A percentile compares a stretch with the other conserved stretches of the same genome.
phyloP scores from a whole-genome alignment of 306 rosid species.

The Cyclanthera cordifolia region DNA sequence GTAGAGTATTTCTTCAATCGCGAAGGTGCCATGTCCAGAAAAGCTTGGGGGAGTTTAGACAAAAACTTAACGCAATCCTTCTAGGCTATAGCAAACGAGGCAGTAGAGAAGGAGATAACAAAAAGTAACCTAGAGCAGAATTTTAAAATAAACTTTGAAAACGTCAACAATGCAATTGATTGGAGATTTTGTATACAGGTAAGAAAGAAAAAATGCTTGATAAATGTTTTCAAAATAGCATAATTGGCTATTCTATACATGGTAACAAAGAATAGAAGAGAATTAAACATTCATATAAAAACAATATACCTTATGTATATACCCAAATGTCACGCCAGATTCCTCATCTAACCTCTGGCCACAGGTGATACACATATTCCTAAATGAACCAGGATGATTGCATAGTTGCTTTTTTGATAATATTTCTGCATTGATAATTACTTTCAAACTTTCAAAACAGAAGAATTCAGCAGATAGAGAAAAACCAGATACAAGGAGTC shows the following conservation, averaged over 20 bases:
- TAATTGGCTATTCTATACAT: neutral
- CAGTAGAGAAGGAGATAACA: neutral
- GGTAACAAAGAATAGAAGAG: neutral
- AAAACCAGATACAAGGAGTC: neutral
- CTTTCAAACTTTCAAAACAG: neutral
- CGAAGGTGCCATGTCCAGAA: neutral
- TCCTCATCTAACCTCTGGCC: slow-evolving; percentile 58
- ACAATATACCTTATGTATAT: slow-evolving; percentile 63
- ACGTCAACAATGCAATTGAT: neutral
- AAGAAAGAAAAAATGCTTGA: neutral
- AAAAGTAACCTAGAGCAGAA: neutral
- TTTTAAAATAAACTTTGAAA: neutral
- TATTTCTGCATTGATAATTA: slow-evolving; percentile 30
- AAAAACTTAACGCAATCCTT: too few species aligned
- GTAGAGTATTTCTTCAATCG: too few species aligned
- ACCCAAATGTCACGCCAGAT: slow-evolving; percentile 67
- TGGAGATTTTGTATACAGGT: neutral
- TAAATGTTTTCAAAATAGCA: too few species aligned
- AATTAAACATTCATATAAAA: neutral
- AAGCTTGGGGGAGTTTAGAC: too few species aligned
- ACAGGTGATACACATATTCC: slow-evolving; percentile 57
- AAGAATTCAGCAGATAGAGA: neutral
- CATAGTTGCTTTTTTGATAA: slow-evolving; percentile 30
- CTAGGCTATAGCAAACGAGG: too few species aligned
- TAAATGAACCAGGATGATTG: slow-evolving; percentile 71